phyloP scores from a whole-genome alignment of 345 rosid species.

The Noccaea bulbosa region DNA sequence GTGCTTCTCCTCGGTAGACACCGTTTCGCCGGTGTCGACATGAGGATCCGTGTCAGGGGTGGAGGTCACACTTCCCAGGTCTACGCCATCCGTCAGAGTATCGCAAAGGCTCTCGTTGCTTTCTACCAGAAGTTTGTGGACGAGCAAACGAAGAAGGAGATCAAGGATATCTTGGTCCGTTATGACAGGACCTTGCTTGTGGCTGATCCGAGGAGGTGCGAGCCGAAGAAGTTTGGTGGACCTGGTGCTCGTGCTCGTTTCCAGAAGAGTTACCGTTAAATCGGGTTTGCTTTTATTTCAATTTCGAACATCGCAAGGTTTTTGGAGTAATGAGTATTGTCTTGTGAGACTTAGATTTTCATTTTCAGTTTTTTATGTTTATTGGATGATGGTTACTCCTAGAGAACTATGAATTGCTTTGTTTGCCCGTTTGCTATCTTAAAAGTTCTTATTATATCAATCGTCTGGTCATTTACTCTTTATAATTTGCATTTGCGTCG shows the following conservation, averaged over 20 bases:
- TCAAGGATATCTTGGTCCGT: slow-evolving; percentile 75
- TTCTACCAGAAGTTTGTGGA: slow-evolving; percentile 86
- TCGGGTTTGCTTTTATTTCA: slow-evolving; percentile 32
- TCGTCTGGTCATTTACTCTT: neutral
- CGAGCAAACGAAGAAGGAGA: slow-evolving; percentile 92
- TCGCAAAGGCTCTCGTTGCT: slow-evolving; percentile 84
- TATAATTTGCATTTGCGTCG: neutral
- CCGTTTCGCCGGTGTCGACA: slow-evolving; percentile 74
- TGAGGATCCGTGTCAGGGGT: slow-evolving; percentile 88
- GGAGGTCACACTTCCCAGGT: slow-evolving; percentile 95
- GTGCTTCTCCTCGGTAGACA: slow-evolving; percentile 78
- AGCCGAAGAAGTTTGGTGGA: slow-evolving; percentile 98
- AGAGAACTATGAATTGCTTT: slow-evolving; percentile 18
- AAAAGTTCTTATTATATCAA: neutral
- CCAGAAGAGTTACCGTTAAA: slow-evolving; percentile 95
- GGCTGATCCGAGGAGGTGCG: slow-evolving; percentile 91
- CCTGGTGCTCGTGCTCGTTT: slow-evolving; percentile 92
- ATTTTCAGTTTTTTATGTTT: slow-evolving; percentile 20
- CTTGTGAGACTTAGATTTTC: slow-evolving; percentile 31
- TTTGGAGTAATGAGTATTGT: slow-evolving; percentile 26
- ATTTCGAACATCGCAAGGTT: slow-evolving; percentile 22
- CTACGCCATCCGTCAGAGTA: slow-evolving; percentile 91
- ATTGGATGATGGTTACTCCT: slow-evolving; percentile 24
- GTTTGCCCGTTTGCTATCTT: slow-evolving; percentile 18
- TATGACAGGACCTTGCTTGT: slow-evolving; percentile 89